These are phyloP conservation scores for Aspergillus saccharolyticus DNA, from an alignment of 495 filamentous ascomycete species.

Conservation along the genomic window DNA sequence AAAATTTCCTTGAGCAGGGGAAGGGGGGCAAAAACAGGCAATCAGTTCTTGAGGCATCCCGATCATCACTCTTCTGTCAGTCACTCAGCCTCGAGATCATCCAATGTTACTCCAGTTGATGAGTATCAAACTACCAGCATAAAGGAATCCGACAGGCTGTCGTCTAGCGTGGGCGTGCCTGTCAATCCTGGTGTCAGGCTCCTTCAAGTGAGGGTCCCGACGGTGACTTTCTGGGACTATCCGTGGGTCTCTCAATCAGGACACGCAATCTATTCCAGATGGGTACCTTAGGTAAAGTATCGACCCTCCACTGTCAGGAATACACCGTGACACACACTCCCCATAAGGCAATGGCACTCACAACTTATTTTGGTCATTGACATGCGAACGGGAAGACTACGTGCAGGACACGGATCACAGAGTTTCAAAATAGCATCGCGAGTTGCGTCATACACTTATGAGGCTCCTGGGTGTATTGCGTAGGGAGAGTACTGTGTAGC, in stretches of 20 bases:
- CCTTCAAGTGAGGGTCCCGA: background rate
- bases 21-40: background rate
- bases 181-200: slow-evolving; percentile 1
- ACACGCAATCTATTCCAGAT: slow-evolving; percentile 3
- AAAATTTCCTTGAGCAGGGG: background rate
- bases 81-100: background rate
- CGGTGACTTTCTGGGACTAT: background rate
- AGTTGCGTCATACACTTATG: background rate
- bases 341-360: background rate
- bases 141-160: background rate
- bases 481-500: background rate
- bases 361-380: background rate
- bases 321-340: background rate
- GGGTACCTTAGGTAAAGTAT: background rate
- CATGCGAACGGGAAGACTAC: background rate
- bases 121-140: background rate
- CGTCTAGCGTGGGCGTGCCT: background rate
- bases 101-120: too few species aligned
- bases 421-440: background rate
- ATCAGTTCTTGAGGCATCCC: background rate
- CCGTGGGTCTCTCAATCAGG: background rate
- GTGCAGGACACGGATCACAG: background rate
- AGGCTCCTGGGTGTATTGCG: background rate
- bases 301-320: background rate
- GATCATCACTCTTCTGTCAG: background rate